Evolutionary conservation across 2,329 filamentous ascomycete genomes (phyloP).

Genomic region (Didymella arachidicola): DNA sequence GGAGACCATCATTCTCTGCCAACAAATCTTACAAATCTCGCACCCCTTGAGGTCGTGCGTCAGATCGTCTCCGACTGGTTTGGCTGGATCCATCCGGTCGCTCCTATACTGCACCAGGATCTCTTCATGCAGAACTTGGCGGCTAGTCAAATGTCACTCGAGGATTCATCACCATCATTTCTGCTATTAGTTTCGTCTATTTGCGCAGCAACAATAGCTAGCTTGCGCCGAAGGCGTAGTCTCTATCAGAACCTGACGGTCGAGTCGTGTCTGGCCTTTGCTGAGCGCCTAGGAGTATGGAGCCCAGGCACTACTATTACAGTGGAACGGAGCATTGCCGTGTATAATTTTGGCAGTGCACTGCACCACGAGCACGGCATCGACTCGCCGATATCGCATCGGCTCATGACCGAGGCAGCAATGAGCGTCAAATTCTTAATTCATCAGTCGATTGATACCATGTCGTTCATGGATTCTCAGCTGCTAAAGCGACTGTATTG

Average conservation of each 20-base stretch:
- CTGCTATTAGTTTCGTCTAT: slow-evolving; percentile 27
- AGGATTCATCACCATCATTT: slow-evolving; percentile 9
- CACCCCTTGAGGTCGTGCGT: slow-evolving; percentile 16
- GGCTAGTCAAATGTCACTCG: background rate
- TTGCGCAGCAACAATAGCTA: slow-evolving; percentile 30
- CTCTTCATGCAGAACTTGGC: slow-evolving; percentile 18
- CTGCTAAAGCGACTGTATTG: slow-evolving; percentile 31
- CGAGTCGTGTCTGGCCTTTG: slow-evolving; percentile 25
- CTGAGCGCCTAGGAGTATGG: slow-evolving; percentile 26
- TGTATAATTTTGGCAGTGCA: slow-evolving; percentile 32
- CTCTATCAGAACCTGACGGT: slow-evolving; percentile 27
- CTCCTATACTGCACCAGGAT: slow-evolving; percentile 25
- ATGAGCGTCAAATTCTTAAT: slow-evolving; percentile 27
- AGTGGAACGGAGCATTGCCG: slow-evolving; percentile 23
- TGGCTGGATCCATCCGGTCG: slow-evolving; percentile 32
- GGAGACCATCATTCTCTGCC: background rate
- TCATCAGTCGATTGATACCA: slow-evolving; percentile 19
- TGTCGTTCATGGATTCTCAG: slow-evolving; percentile 26
- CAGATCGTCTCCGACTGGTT: slow-evolving; percentile 31
- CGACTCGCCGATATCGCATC: slow-evolving; percentile 24
- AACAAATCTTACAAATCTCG: slow-evolving; percentile 18
- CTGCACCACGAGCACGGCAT: slow-evolving; percentile 25
- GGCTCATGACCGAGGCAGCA: slow-evolving; percentile 22
- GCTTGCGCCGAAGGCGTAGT: slow-evolving; percentile 25
- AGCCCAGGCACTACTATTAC: slow-evolving; percentile 19